A percentile compares a stretch with the other conserved stretches of the same genome.
phyloP scores from a whole-genome alignment of 768 basidiomycete species.

The Tylopilus subfusipes region DNA sequence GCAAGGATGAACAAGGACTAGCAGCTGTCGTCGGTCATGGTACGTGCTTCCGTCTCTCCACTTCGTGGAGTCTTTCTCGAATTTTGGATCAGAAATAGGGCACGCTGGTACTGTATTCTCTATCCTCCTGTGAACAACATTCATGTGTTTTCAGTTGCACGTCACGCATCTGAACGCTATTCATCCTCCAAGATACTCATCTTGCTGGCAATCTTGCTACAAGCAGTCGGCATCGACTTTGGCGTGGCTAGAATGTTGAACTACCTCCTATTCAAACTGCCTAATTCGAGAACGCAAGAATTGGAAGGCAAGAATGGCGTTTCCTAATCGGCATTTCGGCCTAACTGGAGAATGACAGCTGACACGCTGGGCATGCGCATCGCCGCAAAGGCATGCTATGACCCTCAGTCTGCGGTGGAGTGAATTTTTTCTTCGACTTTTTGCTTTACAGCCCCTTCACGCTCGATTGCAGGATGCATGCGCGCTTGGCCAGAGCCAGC shows the following conservation, averaged over 20 bases:
- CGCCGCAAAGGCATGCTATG: slow-evolving; percentile 81
- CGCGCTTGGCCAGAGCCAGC: slow-evolving; percentile 60
- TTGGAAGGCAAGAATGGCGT: slow-evolving; percentile 55
- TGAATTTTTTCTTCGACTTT: slow-evolving; percentile 26
- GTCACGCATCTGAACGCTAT: slow-evolving; percentile 49
- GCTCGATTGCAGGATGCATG: slow-evolving; percentile 56
- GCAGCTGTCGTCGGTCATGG: slow-evolving; percentile 86
- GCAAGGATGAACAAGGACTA: slow-evolving; percentile 73
- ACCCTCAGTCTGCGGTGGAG: slow-evolving; percentile 75
- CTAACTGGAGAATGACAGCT: slow-evolving; percentile 43
- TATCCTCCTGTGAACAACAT: background rate
- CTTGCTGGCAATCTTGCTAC: slow-evolving; percentile 40
- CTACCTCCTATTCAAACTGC: slow-evolving; percentile 60
- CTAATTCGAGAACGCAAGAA: slow-evolving; percentile 81
- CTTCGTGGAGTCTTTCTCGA: background rate
- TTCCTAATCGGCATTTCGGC: background rate
- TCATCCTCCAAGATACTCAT: slow-evolving; percentile 43
- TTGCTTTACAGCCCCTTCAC: background rate
- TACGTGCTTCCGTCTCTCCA: slow-evolving; percentile 22
- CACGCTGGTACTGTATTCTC: slow-evolving; percentile 51
- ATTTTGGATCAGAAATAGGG: slow-evolving; percentile 60
- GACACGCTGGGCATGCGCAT: slow-evolving; percentile 82
- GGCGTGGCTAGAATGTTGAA: slow-evolving; percentile 48
- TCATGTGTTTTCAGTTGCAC: slow-evolving; percentile 43
- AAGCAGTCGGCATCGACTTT: slow-evolving; percentile 51